Percentiles rank a stretch among this genome's conserved stretches.
Evolutionary conservation across 208 protist species (phyloP).

Genomic region (Angomonas ambiguus): DNA sequence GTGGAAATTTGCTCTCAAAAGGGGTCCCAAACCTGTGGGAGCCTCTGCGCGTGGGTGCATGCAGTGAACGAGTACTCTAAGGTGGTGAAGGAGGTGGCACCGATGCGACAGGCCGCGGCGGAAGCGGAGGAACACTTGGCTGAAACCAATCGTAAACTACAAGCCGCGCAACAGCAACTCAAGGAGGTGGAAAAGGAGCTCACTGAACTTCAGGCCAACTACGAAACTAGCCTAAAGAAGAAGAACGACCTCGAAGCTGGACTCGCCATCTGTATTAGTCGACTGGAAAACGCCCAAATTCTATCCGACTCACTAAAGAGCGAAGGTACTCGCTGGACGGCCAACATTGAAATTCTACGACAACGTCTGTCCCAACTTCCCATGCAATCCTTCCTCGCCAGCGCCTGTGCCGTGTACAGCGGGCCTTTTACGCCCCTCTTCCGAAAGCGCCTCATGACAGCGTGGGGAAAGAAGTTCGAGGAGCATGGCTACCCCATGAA

Average conservation of each 20-base stretch:
- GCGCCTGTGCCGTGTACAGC: constrained; percentile 94
- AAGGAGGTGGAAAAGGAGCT: constrained; percentile 91
- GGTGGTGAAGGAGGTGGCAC: constrained; percentile 94
- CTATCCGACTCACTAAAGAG: constrained; percentile 92
- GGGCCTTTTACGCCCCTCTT: constrained; percentile 93
- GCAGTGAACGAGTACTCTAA: constrained; percentile 95
- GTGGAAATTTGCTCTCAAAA: constrained; percentile 89
- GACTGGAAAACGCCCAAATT: constrained; percentile 92
- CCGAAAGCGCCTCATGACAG: constrained; percentile 77
- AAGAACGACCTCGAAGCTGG: constrained; percentile 90
- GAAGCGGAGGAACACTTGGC: constrained; percentile 88
- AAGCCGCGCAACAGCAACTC: constrained; percentile 85
- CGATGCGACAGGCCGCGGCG: constrained; percentile 89
- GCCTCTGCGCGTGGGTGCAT: constrained; percentile 94
- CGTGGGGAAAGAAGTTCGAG: constrained; percentile 69
- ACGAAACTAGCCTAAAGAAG: constrained; percentile 80
- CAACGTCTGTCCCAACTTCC: constrained; percentile 71
- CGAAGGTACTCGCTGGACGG: constrained; percentile 93
- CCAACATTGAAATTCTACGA: constrained; percentile 82
- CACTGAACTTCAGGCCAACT: constrained; percentile 80
- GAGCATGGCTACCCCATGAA: constrained; percentile 49
- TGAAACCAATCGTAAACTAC: constrained; percentile 85
- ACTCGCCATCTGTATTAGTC: constrained; percentile 78
- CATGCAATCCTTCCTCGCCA: constrained; percentile 93
- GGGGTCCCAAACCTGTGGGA: constrained; percentile 93